These are phyloP conservation scores for Diplodia intermedia DNA, from an alignment of 2,329 filamentous ascomycete species.

Conservation along the genomic window DNA sequence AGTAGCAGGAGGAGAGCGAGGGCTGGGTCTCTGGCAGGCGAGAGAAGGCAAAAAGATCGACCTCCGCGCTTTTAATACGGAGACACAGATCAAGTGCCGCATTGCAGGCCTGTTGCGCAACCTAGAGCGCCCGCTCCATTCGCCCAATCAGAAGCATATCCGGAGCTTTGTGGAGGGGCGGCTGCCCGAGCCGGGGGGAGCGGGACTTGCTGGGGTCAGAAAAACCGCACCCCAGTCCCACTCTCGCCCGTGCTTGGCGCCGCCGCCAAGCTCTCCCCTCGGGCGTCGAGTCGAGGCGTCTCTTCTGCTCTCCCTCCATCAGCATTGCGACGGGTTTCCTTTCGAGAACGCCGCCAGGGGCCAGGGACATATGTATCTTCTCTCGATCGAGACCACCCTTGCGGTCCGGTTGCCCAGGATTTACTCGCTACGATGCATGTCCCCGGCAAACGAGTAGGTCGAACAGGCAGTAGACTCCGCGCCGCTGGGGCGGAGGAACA, in stretches of 20 bases:
- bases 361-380: neutral
- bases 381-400: neutral
- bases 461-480: neutral
- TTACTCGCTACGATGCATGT: neutral
- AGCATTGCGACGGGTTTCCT: too few species aligned
- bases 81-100: neutral
- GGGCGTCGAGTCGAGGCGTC: constrained; percentile 1
- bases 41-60: too few species aligned
- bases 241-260: constrained; percentile 15
- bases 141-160: neutral
- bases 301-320: too few species aligned
- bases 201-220: neutral
- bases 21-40: neutral
- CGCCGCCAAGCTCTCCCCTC: constrained; percentile 1
- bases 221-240: constrained; percentile 1
- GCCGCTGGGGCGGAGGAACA: neutral
- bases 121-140: neutral
- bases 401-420: neutral
- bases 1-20: neutral
- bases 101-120: neutral
- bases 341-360: neutral
- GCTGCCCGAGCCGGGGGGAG: too few species aligned
- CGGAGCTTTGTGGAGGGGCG: neutral
- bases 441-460: neutral
- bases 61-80: constrained; percentile 11